Evolutionary conservation across 345 rosid genomes (phyloP), one percentile per base, ranked within the genome.

Genomic region (Gossypium longicalyx): DNA sequence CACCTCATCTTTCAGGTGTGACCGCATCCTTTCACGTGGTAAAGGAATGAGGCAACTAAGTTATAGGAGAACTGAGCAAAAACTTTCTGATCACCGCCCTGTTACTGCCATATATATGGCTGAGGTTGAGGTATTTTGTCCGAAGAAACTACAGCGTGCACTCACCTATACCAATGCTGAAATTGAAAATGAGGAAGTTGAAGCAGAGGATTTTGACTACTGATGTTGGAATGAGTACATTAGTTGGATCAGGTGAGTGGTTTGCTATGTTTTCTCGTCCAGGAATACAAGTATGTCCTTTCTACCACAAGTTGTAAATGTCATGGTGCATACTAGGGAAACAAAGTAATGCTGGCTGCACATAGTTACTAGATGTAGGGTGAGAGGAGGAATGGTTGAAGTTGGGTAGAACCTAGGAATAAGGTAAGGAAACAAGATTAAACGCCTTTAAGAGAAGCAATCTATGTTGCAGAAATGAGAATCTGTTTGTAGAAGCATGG

Each of bases 31-130:
- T 70, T 89, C 92, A 0, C 78, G 77, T 45, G 99, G 99, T 19
- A 91, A 89, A 68, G 99, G 97, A 80, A 81, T 92, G 90, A 91
- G 64, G 85, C 88, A 87, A 70, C 82, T 89, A 76, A 80, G 82
- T 19, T 95, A 95, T 85, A 49, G 88, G 77, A 82, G 99, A 73
- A 81, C 82, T 22, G 99, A 95, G 72, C 86, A 88, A 61, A 86
- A 71, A 57, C 83, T 89, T 68, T 95, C 99, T 20, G 99, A 95
- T 80, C 99, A 95, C 79, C 92, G 99, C 43, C 99, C 99, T 7
- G 99, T 95, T 64, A 86, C 89, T 25, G 99, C 99, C 45, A 84
- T 83, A 4, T 95, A 84, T 77, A 71, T 83, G 86, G 96, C 83
- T 63, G 99, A 91, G 83, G 98, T 89, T 12, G 99, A 95, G 79